These are phyloP conservation scores for Blechomonas ayalai DNA, from an alignment of 208 protist species.

Conservation along the genomic window DNA sequence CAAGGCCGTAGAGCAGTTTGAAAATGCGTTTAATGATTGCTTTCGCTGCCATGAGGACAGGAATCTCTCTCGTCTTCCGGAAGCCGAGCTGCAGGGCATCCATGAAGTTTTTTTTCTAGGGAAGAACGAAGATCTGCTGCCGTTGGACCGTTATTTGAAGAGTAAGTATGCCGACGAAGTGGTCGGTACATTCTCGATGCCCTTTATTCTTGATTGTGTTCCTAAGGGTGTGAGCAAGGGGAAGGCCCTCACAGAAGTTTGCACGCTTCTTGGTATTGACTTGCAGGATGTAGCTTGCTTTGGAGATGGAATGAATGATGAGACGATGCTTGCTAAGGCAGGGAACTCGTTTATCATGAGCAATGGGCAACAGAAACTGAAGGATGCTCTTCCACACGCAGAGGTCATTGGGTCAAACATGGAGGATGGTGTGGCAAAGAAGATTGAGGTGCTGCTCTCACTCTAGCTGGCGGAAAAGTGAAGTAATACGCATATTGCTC, in stretches of 20 bases:
- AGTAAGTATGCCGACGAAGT: conserved; percentile 5
- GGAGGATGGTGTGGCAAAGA: conserved; percentile 29
- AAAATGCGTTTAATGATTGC: neutral
- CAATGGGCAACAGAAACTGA: conserved; percentile 18
- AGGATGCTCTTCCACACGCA: conserved; percentile 16
- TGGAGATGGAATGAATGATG: conserved; percentile 46
- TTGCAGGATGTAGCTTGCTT: conserved; percentile 20
- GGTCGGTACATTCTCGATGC: conserved; percentile 5
- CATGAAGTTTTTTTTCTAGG: conserved; percentile 21
- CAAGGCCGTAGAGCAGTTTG: too few relatives aligned
- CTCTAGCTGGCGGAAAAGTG: too few relatives aligned
- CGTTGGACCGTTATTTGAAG: conserved; percentile 10
- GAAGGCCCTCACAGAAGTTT: conserved; percentile 13
- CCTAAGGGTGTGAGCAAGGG: conserved; percentile 14
- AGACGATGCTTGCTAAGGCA: conserved; percentile 16
- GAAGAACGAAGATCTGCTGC: conserved; percentile 1
- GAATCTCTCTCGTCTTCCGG: neutral
- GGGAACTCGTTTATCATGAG: conserved; percentile 25
- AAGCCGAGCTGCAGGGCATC: conserved; percentile 6
- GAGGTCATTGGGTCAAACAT: conserved; percentile 26
- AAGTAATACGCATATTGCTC: too few relatives aligned
- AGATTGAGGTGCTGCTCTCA: conserved; percentile 20
- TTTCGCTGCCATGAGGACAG: neutral
- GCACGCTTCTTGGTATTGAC: conserved; percentile 3
- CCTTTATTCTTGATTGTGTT: conserved; percentile 15